Conservation (phyloP, 257 asterid species). For the Nemophila menziesii region DNA sequence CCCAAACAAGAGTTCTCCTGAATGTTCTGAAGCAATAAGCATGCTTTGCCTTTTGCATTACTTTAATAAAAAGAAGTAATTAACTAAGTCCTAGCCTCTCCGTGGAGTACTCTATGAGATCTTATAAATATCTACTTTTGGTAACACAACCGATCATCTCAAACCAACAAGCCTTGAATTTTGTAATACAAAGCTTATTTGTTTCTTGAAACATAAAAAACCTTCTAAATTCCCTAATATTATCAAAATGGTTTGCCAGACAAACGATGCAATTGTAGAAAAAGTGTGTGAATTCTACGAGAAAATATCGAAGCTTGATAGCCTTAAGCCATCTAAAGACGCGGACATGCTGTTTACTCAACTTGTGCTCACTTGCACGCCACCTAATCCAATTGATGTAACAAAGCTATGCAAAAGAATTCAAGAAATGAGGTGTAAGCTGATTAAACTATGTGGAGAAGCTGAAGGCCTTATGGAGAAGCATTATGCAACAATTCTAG, state of each 20-base stretch:
- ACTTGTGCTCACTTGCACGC: constrained; percentile 66
- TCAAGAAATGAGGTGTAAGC: constrained; percentile 50
- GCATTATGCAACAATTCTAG: constrained; percentile 50
- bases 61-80: too few relatives aligned
- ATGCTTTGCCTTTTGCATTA: background rate
- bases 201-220: background rate
- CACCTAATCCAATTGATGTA: constrained; percentile 72
- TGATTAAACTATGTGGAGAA: constrained; percentile 54
- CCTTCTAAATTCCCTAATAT: background rate
- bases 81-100: too few relatives aligned
- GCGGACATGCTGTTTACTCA: constrained; percentile 33
- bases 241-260: background rate
- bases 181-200: background rate
- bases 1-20: too few relatives aligned
- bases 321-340: constrained; percentile 1
- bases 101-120: background rate
- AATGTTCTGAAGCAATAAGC: too few relatives aligned
- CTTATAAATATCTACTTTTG: background rate
- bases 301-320: constrained; percentile 1
- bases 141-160: background rate
- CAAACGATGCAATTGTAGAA: background rate
- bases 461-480: constrained; percentile 74
- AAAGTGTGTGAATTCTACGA: background rate
- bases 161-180: background rate
- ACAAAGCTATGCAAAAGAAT: constrained; percentile 41